Percentiles rank a stretch among this genome's conserved stretches.
phyloP scores from a whole-genome alignment of 345 rosid species.

The Carallia brachiata region DNA sequence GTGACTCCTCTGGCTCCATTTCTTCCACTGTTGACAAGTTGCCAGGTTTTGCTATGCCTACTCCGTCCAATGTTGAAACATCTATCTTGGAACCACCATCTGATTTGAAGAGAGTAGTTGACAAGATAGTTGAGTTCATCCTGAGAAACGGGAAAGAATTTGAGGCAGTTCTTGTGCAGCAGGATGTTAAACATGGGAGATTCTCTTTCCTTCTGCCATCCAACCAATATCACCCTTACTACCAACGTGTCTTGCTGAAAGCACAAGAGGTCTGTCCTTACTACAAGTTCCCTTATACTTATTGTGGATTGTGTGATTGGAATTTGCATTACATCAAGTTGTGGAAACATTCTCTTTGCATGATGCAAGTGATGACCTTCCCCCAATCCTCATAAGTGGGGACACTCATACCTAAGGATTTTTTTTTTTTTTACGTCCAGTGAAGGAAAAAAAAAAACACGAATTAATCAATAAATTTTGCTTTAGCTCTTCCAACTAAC shows the following conservation, averaged over 20 bases:
- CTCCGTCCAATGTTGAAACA: slow-evolving; percentile 41
- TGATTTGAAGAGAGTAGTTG: slow-evolving; percentile 78
- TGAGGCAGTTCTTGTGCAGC: slow-evolving; percentile 80
- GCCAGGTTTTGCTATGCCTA: slow-evolving; percentile 33
- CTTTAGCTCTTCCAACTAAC: no score
- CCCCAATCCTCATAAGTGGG: no score
- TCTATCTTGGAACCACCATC: slow-evolving; percentile 75
- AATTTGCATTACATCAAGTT: no score
- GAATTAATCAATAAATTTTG: no score
- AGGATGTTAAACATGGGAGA: slow-evolving; percentile 75
- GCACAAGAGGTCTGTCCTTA: slow-evolving; percentile 62
- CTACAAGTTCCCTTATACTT: slow-evolving; percentile 1
- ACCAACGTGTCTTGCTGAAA: slow-evolving; percentile 57
- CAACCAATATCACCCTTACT: slow-evolving; percentile 64
- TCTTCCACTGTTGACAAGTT: slow-evolving; percentile 33
- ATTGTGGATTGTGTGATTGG: background rate
- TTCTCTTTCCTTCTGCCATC: slow-evolving; percentile 81
- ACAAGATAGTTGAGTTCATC: slow-evolving; percentile 92
- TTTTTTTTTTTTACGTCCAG: no score
- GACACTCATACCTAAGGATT: no score
- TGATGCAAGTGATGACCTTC: no score
- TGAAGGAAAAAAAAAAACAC: no score
- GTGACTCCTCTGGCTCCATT: slow-evolving; percentile 21
- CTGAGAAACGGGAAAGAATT: slow-evolving; percentile 76
- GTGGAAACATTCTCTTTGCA: no score